These are phyloP conservation scores for Claviceps sp. DNA, from an alignment of 2,329 filamentous ascomycete species.

Conservation along the genomic window DNA sequence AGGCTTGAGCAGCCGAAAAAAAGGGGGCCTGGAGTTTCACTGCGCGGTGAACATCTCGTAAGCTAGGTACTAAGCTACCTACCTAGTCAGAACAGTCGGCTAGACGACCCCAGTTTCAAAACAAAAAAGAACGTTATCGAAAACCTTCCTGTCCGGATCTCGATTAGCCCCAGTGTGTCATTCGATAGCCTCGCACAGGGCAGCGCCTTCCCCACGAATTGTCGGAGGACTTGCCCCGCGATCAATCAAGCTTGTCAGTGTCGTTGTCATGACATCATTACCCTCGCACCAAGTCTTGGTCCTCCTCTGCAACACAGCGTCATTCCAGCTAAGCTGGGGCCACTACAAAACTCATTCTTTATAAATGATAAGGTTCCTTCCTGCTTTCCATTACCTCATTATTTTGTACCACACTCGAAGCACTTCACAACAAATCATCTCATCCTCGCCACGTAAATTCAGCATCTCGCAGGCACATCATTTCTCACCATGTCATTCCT, in stretches of 20 bases:
- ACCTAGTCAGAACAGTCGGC: neutral
- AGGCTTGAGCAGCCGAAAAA: too few relatives aligned
- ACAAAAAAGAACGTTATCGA: neutral
- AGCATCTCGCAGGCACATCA: neutral
- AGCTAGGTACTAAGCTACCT: too few relatives aligned
- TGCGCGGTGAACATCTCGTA: too few relatives aligned
- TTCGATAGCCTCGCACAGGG: neutral
- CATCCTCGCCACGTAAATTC: neutral
- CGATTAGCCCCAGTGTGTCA: neutral
- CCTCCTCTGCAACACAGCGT: neutral
- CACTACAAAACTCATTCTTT: neutral
- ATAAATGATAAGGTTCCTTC: neutral
- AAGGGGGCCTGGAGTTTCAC: too few relatives aligned
- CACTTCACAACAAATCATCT: too few relatives aligned
- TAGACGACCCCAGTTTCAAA: neutral
- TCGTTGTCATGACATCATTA: conserved; percentile 7
- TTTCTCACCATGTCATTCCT: conserved; percentile 36
- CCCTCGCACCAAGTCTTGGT: neutral
- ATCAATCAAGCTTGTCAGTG: neutral
- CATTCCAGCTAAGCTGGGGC: neutral
- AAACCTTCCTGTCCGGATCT: neutral
- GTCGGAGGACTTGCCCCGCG: conserved; percentile 7
- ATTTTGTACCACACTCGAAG: too few relatives aligned
- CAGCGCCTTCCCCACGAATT: neutral
- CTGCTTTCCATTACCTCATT: neutral